phyloP scores from a whole-genome alignment of 495 filamentous ascomycete species.

The Cudoniella acicularis region DNA sequence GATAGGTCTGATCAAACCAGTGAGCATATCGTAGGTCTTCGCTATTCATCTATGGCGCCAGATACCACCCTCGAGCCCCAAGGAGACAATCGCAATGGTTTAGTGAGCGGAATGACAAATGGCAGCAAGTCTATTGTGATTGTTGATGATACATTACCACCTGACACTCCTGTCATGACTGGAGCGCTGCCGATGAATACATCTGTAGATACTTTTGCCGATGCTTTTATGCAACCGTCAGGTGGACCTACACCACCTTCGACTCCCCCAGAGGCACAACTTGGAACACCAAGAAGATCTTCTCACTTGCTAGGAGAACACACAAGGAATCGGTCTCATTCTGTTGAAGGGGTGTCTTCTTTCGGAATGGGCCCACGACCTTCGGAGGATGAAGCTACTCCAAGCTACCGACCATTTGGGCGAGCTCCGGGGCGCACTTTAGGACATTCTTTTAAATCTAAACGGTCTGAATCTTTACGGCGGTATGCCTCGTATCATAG shows the following conservation, averaged over 20 bases:
- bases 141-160: constrained; percentile 63
- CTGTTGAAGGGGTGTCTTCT: constrained; percentile 29
- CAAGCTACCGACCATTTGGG: constrained; percentile 33
- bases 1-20: constrained; percentile 9
- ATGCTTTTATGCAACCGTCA: constrained; percentile 39
- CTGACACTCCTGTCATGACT: constrained; percentile 41
- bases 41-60: constrained; percentile 21
- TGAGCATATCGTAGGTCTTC: constrained; percentile 18
- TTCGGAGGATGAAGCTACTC: constrained; percentile 28
- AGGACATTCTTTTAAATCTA: constrained; percentile 20
- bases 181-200: constrained; percentile 42
- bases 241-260: constrained; percentile 48
- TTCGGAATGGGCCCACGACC: constrained; percentile 15
- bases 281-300: constrained; percentile 43
- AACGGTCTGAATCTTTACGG: constrained; percentile 33
- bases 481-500: constrained; percentile 68
- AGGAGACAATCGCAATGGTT: constrained; percentile 3
- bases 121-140: constrained; percentile 88
- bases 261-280: constrained; percentile 42
- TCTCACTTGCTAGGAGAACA: constrained; percentile 42
- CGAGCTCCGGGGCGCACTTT: constrained; percentile 4
- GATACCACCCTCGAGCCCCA: constrained; percentile 16
- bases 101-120: constrained; percentile 58
- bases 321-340: constrained; percentile 26
- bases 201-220: constrained; percentile 47